Evolutionary conservation across 2,329 filamentous ascomycete genomes (phyloP).

Genomic region (Bisporella sp.): DNA sequence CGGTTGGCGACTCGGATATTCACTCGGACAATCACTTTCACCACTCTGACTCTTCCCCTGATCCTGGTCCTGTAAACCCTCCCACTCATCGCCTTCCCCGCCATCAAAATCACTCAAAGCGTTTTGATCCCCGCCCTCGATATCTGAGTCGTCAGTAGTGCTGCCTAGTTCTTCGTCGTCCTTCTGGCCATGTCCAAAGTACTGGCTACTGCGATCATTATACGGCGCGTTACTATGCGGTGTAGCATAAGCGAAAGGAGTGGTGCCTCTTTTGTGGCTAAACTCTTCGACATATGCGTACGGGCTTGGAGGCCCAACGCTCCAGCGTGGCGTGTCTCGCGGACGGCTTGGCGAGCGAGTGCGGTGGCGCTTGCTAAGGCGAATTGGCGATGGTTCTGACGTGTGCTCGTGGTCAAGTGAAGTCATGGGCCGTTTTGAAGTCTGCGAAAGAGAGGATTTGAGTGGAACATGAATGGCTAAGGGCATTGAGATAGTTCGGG

Average conservation of each 20-base stretch:
- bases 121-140: slow-evolving; percentile 19
- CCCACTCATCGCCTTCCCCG: slow-evolving; percentile 8
- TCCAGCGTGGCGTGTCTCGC: slow-evolving; percentile 50
- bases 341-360: slow-evolving; percentile 50
- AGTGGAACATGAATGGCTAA: slow-evolving; percentile 26
- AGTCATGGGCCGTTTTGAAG: slow-evolving; percentile 37
- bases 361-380: slow-evolving; percentile 25
- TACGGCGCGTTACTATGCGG: slow-evolving; percentile 58
- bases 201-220: slow-evolving; percentile 13
- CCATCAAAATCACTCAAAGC: slow-evolving; percentile 16
- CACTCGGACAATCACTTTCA: slow-evolving; percentile 4
- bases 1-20: slow-evolving; percentile 8
- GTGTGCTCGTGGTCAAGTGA: slow-evolving; percentile 32
- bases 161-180: slow-evolving; percentile 18
- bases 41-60: slow-evolving; percentile 5
- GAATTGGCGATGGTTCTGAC: slow-evolving; percentile 10
- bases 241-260: slow-evolving; percentile 66
- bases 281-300: slow-evolving; percentile 18
- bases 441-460: slow-evolving; percentile 31
- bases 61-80: slow-evolving; percentile 5
- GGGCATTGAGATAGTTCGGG: slow-evolving; percentile 48
- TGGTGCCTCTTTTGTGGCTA: slow-evolving; percentile 37
- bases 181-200: slow-evolving; percentile 10
- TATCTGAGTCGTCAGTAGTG: slow-evolving; percentile 18
- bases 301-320: slow-evolving; percentile 27